Evolutionary conservation across 2,329 filamentous ascomycete genomes (phyloP).

Genomic region (Fusarium anthophilum): DNA sequence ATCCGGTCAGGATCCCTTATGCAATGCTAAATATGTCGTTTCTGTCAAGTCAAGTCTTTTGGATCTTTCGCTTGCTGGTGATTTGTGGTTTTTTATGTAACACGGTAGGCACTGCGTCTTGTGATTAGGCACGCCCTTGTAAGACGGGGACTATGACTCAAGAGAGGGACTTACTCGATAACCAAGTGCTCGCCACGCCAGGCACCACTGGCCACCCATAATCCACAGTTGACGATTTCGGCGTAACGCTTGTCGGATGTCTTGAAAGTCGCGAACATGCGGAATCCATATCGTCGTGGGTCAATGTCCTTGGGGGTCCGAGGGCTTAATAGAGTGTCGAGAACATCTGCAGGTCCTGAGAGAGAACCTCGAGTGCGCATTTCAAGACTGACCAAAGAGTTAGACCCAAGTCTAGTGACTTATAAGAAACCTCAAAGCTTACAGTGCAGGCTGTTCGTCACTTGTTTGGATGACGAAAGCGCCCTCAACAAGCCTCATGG

Average conservation of each 20-base stretch:
- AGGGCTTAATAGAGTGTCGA: conserved; percentile 52
- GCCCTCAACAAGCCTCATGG: conserved; percentile 57
- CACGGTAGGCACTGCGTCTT: conserved; percentile 46
- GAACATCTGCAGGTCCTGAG: conserved; percentile 56
- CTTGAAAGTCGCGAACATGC: conserved; percentile 60
- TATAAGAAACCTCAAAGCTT: conserved; percentile 23
- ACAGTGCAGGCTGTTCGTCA: conserved; percentile 58
- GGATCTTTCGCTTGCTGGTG: conserved; percentile 1
- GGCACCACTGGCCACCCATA: conserved; percentile 61
- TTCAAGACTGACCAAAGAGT: conserved; percentile 46
- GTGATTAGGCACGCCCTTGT: conserved; percentile 12
- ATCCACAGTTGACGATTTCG: conserved; percentile 59
- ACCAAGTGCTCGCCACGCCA: conserved; percentile 57
- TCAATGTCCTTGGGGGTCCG: conserved; percentile 52
- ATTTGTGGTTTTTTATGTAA: conserved; percentile 41
- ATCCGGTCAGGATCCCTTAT: conserved; percentile 33
- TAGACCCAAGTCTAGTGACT: neutral
- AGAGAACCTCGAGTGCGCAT: conserved; percentile 60
- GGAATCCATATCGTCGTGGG: conserved; percentile 57
- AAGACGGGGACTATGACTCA: conserved; percentile 4
- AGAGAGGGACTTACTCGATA: conserved; percentile 52
- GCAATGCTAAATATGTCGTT: conserved; percentile 33
- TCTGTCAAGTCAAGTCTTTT: conserved; percentile 1
- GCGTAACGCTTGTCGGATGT: conserved; percentile 60
- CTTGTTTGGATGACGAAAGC: conserved; percentile 60